Base-by-base conservation (phyloP, 306 rosid species). In the Quercus mongolica region DNA sequence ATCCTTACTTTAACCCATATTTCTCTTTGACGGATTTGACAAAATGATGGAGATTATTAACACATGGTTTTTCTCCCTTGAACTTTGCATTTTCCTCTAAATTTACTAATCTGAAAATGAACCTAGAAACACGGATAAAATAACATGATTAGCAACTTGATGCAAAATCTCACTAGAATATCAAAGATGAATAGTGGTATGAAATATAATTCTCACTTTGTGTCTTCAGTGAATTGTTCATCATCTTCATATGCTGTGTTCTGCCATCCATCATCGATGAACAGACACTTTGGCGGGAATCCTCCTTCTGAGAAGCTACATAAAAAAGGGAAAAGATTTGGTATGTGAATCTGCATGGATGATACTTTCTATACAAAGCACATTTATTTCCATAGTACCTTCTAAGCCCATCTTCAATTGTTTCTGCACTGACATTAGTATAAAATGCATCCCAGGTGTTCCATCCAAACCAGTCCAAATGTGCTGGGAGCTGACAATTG, bases 391-490 rank as follows among this genome's bases (percentile, higher is more conserved):
- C 56, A 20, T 28, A 67, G 33, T 78, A 86, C 94, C 92, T 87
- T 56, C 76, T 79, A 71, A 90, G 88, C 15, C 94, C 97, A 28
- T 85, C 89, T 77, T 76, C 83, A 67, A 91, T 86, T 77, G 93
- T 91, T 77, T 88, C 63, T 7, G 94, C 94, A 83, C 68, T 83
- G 31, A 90, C 97, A 38, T 83, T 72, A 7, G 75, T 54, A 78
- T 88, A 91, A 80, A 91, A 90, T 4, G 94, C 93, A 84, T 89
- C 93, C 94, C 94, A 93, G 70, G 92, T 91, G 84, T 91, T 90
- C 94, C 98, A 91, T 75, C 97, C 98, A 86, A 93, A 93, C 89
- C 81, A 90, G 69, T 93, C 91, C 68, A 88, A 69, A 81, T 85
- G 90, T 55, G 86, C 35, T 21, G 98, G 93, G 25, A 69, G 55